These are phyloP conservation scores for Zasmidium citrigriseum DNA, from an alignment of 2,329 filamentous ascomycete genomes.

Conservation along the genomic window DNA sequence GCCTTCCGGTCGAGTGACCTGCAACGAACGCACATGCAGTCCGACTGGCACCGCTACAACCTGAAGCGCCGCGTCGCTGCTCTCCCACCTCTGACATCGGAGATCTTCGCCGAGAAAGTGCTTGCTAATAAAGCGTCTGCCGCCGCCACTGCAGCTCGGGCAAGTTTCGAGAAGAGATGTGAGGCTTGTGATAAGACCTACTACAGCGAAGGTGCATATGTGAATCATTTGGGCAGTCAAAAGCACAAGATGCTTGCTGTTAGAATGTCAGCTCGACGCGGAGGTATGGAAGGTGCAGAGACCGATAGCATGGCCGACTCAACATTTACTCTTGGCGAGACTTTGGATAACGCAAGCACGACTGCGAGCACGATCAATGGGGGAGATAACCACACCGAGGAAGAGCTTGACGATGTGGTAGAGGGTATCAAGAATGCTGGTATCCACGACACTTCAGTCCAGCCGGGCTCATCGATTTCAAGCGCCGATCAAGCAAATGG, in stretches of 20 bases:
- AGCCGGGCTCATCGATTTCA: conserved; percentile 20
- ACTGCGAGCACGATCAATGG: conserved; percentile 51
- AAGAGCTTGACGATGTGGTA: conserved; percentile 75
- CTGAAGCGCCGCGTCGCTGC: conserved; percentile 91
- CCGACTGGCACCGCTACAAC: conserved; percentile 85
- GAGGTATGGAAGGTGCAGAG: conserved; percentile 60
- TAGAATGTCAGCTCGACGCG: conserved; percentile 42
- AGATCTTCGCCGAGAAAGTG: conserved; percentile 94
- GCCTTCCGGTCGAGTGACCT: conserved; percentile 92
- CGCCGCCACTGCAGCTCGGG: conserved; percentile 81
- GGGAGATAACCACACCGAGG: conserved; percentile 63
- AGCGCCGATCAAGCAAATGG: conserved; percentile 8
- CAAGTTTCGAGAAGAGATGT: conserved; percentile 83
- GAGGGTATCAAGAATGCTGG: conserved; percentile 72
- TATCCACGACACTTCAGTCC: conserved; percentile 42
- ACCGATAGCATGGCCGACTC: conserved; percentile 77
- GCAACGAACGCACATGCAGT: conserved; percentile 95
- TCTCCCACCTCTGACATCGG: conserved; percentile 84
- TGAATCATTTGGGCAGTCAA: conserved; percentile 86
- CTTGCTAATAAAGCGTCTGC: conserved; percentile 84
- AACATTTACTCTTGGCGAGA: conserved; percentile 86
- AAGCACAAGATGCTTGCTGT: conserved; percentile 78
- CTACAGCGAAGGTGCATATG: conserved; percentile 93
- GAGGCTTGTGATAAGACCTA: conserved; percentile 85
- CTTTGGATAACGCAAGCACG: conserved; percentile 57